Evolutionary conservation across 1,284 basidiomycete genomes (phyloP), one percentile per base, ranked within the genome.

Genomic region (Heterobasidion parviporum): DNA sequence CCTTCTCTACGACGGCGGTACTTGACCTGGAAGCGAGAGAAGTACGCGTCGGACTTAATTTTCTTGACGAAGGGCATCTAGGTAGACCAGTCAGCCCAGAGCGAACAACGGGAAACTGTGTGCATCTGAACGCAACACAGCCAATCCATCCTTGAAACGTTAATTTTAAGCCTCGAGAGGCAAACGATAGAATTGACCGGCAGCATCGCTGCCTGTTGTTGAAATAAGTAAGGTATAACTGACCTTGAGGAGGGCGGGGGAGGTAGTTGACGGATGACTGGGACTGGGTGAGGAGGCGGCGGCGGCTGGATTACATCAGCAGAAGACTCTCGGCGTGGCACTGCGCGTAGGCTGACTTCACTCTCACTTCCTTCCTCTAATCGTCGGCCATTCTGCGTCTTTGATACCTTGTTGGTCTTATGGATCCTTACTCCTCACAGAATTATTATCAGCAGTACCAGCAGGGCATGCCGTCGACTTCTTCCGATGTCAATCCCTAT

Each of bases 11-110:
- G 81, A 69, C 95, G 83, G 69, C 95, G 90, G 77, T 94, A 94
- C 78, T 96, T 95, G 67, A 95, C 94, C 79, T 98, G 94, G 85
- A 92, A 98, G 63, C 95, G 87, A 62, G 92, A 96, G 80, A 93
- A 97, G 89, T 98, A 98, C 66, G 95, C 89, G 70, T 83, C 85
- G 63, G 86, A 86, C 77, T 94, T 93, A 76, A 91, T 66, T 60
- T 89, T 88, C 76, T 93, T 92, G 75, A 92, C 85, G 78, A 93
- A 91, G 58, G 90, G 89, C 89, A 91, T 90, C 87, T 90, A 60
- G 33, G 59, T 59, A 50, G 54, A 32, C 3, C 10, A 34, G 53
- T 52, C 36, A 55, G 56, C 32, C 45, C 12, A 6, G 26, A 47
- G 26, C n/a, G 12, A 53, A 16, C n/a, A 54, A 47, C 50, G 20